Conservation (phyloP, 2,329 filamentous ascomycete species). For the Stagonosporopsis rhizophila region DNA sequence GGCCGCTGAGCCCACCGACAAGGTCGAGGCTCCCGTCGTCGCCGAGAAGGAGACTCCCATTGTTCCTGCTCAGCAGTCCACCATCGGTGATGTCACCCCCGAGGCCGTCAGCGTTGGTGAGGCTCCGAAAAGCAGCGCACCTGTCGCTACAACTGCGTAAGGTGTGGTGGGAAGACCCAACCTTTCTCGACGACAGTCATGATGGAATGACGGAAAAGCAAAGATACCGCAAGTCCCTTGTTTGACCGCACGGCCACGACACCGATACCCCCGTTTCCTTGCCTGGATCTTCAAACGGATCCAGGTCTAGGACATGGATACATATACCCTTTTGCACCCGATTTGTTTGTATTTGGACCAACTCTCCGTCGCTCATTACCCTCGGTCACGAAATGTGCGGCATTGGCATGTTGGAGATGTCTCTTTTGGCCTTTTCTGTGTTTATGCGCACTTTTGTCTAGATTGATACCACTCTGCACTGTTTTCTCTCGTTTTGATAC, state of each 20-base stretch:
- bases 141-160: conserved; percentile 53
- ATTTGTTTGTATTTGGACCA: conserved; percentile 36
- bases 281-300: conserved; percentile 36
- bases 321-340: conserved; percentile 43
- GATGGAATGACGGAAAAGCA: conserved; percentile 55
- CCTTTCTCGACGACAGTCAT: conserved; percentile 50
- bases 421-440: conserved; percentile 41
- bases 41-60: conserved; percentile 40
- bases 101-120: conserved; percentile 50
- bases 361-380: conserved; percentile 37
- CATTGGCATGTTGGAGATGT: conserved; percentile 46
- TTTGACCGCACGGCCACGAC: conserved; percentile 48
- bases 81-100: conserved; percentile 49
- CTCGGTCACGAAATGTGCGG: conserved; percentile 43
- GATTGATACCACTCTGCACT: conserved; percentile 54
- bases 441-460: conserved; percentile 49
- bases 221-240: conserved; percentile 48
- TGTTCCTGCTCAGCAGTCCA: conserved; percentile 35
- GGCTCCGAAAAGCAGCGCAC: conserved; percentile 49
- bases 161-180: conserved; percentile 51
- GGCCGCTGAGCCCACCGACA: conserved; percentile 37
- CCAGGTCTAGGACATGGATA: conserved; percentile 41
- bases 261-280: conserved; percentile 43
- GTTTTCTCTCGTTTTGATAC: conserved; percentile 50
- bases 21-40: conserved; percentile 29